phyloP scores from a whole-genome alignment of 768 basidiomycete species.

The Tremella yokohamensis region DNA sequence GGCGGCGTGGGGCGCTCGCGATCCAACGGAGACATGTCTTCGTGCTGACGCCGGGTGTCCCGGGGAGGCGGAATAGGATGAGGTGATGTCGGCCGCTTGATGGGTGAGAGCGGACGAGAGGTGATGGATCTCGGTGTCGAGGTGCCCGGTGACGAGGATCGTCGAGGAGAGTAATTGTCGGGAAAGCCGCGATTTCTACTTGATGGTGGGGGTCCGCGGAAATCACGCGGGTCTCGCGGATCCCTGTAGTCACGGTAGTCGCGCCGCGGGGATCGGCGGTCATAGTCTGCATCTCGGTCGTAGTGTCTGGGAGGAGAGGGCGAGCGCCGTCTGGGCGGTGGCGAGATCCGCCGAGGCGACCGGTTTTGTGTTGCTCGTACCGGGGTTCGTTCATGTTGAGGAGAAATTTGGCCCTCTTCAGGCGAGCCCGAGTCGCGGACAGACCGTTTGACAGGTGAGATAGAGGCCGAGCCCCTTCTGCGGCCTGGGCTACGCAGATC shows the following conservation, averaged over 20 bases:
- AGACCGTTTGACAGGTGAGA: neutral
- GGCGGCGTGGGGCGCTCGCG: neutral
- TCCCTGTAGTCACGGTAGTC: neutral
- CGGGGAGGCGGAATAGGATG: neutral
- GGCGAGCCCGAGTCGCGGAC: neutral
- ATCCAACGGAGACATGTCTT: neutral
- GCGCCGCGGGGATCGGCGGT: neutral
- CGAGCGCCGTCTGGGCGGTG: constrained; percentile 1
- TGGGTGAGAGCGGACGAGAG: neutral
- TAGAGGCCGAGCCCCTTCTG: neutral
- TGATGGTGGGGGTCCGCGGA: neutral
- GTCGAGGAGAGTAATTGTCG: neutral
- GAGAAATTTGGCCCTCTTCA: neutral
- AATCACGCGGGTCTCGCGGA: neutral
- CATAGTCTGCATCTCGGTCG: neutral
- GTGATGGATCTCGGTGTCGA: neutral
- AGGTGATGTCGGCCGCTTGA: neutral
- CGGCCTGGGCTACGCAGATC: neutral
- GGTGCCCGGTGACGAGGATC: neutral
- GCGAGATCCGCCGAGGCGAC: neutral
- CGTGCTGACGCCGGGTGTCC: neutral
- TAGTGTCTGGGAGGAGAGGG: neutral
- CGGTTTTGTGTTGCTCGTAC: neutral
- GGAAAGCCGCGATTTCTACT: constrained; percentile 2
- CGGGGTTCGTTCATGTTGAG: no score